These are phyloP conservation scores for Penicillium arizonense DNA, from an alignment of 495 filamentous ascomycete species.

Conservation along the genomic window DNA sequence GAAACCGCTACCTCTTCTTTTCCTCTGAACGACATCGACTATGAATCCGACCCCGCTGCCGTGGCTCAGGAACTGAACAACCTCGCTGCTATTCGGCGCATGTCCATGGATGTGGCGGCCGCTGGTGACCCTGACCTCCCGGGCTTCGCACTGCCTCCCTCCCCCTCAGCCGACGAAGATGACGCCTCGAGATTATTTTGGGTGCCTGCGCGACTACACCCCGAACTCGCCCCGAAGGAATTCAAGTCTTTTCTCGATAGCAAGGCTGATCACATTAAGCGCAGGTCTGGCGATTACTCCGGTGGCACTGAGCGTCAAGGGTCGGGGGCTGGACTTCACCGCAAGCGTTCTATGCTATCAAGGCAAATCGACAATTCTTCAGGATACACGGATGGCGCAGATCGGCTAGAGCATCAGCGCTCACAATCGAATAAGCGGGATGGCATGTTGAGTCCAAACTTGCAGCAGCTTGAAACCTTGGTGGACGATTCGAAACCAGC, in stretches of 20 bases:
- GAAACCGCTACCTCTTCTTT: constrained; percentile 75
- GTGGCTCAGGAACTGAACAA: constrained; percentile 96
- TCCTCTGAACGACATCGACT: constrained; percentile 88
- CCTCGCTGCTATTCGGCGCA: constrained; percentile 87
- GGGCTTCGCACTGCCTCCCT: constrained; percentile 76
- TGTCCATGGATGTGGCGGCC: constrained; percentile 97
- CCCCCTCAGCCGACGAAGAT: constrained; percentile 71
- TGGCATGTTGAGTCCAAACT: constrained; percentile 53
- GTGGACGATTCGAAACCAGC: constrained; percentile 77
- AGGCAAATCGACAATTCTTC: constrained; percentile 77
- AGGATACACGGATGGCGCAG: constrained; percentile 85
- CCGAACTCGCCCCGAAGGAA: constrained; percentile 91
- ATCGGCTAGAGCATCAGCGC: constrained; percentile 73
- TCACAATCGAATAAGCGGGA: constrained; percentile 57
- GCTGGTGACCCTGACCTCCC: constrained; percentile 92
- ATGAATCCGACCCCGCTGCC: constrained; percentile 83
- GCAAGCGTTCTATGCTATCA: constrained; percentile 96
- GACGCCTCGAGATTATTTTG: constrained; percentile 89
- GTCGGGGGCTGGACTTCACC: constrained; percentile 63
- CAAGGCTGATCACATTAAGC: constrained; percentile 81
- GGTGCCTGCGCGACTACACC: constrained; percentile 93
- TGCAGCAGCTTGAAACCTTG: constrained; percentile 71
- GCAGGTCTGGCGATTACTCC: constrained; percentile 72
- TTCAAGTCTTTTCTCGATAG: constrained; percentile 97
- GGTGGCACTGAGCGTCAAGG: constrained; percentile 57